Base-by-base conservation (phyloP, 1,284 basidiomycete species). In the Ustilago crameri region DNA sequence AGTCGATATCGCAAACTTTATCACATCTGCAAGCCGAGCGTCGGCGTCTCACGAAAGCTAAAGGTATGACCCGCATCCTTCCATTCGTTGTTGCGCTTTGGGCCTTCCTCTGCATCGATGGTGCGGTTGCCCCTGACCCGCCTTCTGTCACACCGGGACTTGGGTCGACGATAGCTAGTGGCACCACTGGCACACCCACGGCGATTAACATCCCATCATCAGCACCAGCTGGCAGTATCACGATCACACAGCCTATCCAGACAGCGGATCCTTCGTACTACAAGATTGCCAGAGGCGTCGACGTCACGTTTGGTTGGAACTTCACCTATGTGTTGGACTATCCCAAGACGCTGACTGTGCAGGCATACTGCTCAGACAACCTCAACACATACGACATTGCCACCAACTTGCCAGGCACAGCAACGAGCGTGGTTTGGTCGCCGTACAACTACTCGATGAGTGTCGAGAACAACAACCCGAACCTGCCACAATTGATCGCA, bases 271-370 rank as follows among this genome's bases (percentile, higher is more conserved):
- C 74, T 0, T 82, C 80, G 15, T 83, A 78, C 62, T 83, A 82
- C 78, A 83, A 83, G 72, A 80, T 83, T 20, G 80, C 78, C 3
- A 54, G 52, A 14, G 78, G 77, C 17, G 78, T 75, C 34, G 56
- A 61, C 27, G 75, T 82, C 56, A 83, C 81, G 0, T 83, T 83
- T 22, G 81, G 77, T 12, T 83, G 81, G 81, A 78, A 79, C 61
- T 82, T 80, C 47, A 83, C 81, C 26, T 78, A 72, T 3, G 72
- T 83, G 20, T 42, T 79, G 12, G 57, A 66, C 20, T 74, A 74
- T 24, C 80, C 80, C 2, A 34, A 46, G 9, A 63, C 63, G 14
- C 62, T 83, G 15, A 77, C 64, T 17, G 74, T 83, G 17, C 72
- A 75, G 30, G 81, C 81, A 1, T 76, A 75, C 41, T 81, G 79